phyloP scores from a whole-genome alignment of 2,329 filamentous ascomycete species.

The Claviceps sorghi region DNA sequence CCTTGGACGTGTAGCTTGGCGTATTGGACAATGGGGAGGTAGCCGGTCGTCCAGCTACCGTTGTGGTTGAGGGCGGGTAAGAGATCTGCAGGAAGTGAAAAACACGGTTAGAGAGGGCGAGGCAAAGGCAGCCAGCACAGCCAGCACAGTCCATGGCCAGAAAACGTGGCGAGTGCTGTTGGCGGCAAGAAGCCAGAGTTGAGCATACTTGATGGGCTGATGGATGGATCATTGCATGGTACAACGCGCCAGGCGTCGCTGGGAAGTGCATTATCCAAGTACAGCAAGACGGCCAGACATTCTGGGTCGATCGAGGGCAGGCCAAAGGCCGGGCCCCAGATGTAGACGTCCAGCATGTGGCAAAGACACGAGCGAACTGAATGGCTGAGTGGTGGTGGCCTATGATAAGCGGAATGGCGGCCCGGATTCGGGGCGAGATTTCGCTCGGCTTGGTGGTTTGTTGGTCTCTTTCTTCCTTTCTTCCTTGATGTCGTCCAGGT shows the following conservation, averaged over 20 bases:
- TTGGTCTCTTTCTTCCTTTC: background rate
- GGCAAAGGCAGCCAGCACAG: background rate
- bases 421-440: background rate
- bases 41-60: constrained; percentile 43
- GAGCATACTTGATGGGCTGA: constrained; percentile 53
- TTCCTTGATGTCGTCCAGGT: background rate
- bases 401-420: background rate
- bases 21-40: constrained; percentile 44
- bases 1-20: constrained; percentile 16
- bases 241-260: constrained; percentile 52
- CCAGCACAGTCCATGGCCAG: too few species aligned
- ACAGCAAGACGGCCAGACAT: constrained; percentile 71
- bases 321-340: constrained; percentile 81
- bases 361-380: background rate
- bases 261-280: constrained; percentile 50
- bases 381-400: background rate
- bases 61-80: constrained; percentile 41
- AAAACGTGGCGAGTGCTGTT: background rate
- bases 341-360: constrained; percentile 51
- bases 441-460: background rate
- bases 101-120: background rate
- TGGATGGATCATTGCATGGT: constrained; percentile 55
- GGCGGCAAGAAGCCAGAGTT: background rate
- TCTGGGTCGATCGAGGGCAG: constrained; percentile 84
- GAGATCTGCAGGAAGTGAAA: constrained; percentile 26